phyloP scores from a whole-genome alignment of 2,329 filamentous ascomycete species.

The Uncinocarpus reesii region DNA sequence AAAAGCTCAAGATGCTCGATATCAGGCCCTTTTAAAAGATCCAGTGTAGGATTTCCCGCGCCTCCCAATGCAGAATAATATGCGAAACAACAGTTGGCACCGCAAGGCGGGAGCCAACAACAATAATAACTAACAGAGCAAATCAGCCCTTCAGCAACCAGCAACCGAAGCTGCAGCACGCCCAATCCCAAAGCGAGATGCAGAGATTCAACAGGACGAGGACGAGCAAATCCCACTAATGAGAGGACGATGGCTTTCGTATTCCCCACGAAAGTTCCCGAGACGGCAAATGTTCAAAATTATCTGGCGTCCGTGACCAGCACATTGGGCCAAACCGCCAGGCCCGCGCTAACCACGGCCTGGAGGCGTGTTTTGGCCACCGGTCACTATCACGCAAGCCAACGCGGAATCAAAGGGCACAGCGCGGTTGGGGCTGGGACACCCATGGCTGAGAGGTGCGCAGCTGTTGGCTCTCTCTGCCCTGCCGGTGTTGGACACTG shows the following conservation, averaged over 20 bases:
- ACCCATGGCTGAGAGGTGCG: too few species aligned
- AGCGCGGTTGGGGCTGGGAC: too few species aligned
- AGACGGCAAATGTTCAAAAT: constrained; percentile 10
- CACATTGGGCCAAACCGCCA: neutral
- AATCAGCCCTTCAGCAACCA: neutral
- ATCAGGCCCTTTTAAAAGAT: neutral
- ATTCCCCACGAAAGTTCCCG: constrained; percentile 10
- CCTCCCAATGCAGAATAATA: neutral
- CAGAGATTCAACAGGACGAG: neutral
- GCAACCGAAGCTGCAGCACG: neutral
- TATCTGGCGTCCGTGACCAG: neutral
- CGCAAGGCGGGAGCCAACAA: neutral
- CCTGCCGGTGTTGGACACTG: too few species aligned
- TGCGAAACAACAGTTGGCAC: neutral
- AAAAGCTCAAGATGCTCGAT: neutral
- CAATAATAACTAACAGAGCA: neutral
- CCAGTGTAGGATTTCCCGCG: neutral
- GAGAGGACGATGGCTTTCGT: constrained; percentile 6
- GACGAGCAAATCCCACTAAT: constrained; percentile 4
- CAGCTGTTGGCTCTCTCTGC: too few species aligned
- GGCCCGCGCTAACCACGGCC: constrained; percentile 1
- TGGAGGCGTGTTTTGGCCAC: too few species aligned
- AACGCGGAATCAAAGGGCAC: too few species aligned
- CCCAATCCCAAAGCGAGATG: neutral
- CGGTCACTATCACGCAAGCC: too few species aligned